phyloP scores from a whole-genome alignment of 352 stramenopile genomes.

The Phytophthora sp. region DNA sequence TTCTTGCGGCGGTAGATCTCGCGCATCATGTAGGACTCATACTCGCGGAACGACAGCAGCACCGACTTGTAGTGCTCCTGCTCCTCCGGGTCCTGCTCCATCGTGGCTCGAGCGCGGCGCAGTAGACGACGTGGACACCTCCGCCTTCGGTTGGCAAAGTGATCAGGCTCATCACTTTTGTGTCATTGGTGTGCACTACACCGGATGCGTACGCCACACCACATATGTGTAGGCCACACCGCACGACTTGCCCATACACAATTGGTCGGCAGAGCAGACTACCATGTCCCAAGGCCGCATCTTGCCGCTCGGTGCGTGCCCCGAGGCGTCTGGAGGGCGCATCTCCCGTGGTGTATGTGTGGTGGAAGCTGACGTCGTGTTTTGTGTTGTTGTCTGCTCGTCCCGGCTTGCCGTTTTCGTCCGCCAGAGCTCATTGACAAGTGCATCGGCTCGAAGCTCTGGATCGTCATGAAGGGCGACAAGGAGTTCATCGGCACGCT shows the following conservation, averaged over 20 bases:
- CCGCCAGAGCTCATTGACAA: conserved; percentile 98
- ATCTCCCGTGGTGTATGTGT: background rate
- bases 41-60: conserved; percentile 87
- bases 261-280: conserved; percentile 24
- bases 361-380: background rate
- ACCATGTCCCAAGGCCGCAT: conserved; percentile 80
- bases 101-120: conserved; percentile 12
- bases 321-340: background rate
- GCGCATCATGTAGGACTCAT: conserved; percentile 82
- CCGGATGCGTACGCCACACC: background rate
- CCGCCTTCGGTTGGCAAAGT: background rate
- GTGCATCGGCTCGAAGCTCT: conserved; percentile 98
- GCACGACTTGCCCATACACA: background rate
- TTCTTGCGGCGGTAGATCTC: conserved; percentile 87
- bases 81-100: conserved; percentile 75
- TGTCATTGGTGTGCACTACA: background rate
- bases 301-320: conserved; percentile 72
- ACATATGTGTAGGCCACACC: conserved; percentile 19
- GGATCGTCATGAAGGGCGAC: conserved; percentile 99
- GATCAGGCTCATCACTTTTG: too few relatives aligned
- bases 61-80: conserved; percentile 86
- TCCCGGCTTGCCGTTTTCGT: background rate
- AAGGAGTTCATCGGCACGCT: conserved; percentile 96
- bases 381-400: background rate
- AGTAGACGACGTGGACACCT: too few relatives aligned